phyloP scores from a whole-genome alignment of 345 rosid genomes.

The Citrus medica region DNA sequence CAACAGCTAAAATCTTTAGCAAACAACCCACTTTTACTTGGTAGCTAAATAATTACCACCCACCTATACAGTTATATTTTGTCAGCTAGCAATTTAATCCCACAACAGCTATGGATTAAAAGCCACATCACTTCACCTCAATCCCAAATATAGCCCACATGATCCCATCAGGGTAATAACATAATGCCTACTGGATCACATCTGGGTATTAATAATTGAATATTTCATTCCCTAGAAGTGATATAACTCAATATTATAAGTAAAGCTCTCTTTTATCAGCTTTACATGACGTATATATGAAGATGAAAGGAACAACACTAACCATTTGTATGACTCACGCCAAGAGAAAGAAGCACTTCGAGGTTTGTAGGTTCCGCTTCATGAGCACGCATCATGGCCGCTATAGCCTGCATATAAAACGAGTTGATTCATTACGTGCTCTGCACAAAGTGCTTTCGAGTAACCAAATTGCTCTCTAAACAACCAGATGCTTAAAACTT shows the following conservation, averaged over 20 bases:
- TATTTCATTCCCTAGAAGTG: neutral
- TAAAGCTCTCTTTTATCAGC: neutral
- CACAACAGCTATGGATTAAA: neutral
- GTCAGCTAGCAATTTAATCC: neutral
- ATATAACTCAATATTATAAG: neutral
- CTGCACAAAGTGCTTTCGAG: neutral
- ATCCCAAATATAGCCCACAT: neutral
- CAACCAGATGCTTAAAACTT: neutral
- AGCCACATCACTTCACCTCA: neutral
- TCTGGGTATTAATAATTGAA: neutral
- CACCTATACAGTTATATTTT: neutral
- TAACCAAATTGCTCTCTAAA: neutral
- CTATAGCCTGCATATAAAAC: constrained; percentile 76
- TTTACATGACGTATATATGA: neutral
- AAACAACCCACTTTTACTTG: neutral
- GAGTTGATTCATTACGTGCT: constrained; percentile 4
- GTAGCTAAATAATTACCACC: neutral
- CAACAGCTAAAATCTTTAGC: neutral
- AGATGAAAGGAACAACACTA: constrained; percentile 25
- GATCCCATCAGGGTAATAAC: neutral
- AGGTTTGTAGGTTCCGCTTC: constrained; percentile 94
- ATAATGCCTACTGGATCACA: neutral
- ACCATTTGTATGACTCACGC: constrained; percentile 99
- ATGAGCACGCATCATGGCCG: constrained; percentile 99
- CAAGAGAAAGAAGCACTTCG: constrained; percentile 98